Evolutionary conservation across 257 asterid species (phyloP).

Genomic region (Solanum paucissectum): DNA sequence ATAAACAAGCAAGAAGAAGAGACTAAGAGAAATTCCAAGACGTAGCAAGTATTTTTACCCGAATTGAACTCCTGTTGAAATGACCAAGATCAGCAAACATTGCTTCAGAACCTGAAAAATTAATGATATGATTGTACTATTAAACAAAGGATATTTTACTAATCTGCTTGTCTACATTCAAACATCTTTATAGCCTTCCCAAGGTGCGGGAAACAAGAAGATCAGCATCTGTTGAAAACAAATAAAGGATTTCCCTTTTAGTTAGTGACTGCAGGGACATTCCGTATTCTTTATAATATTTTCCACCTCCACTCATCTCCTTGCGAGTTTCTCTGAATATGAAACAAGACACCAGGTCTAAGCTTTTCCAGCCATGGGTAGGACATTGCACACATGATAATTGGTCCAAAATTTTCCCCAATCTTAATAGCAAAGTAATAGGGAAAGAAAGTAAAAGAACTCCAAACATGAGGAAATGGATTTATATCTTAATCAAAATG

Average conservation of each 20-base stretch:
- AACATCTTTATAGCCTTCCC: neutral
- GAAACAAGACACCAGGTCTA: neutral
- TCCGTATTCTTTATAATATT: neutral
- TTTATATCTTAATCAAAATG: neutral
- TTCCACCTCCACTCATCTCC: neutral
- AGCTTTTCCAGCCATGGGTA: neutral
- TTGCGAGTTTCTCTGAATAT: neutral
- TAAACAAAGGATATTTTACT: neutral
- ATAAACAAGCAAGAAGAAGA: neutral
- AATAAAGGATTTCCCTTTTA: neutral
- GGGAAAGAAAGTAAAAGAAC: neutral
- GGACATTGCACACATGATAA: neutral
- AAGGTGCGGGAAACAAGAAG: neutral
- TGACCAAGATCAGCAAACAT: conserved; percentile 84
- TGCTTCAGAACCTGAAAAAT: conserved; percentile 52
- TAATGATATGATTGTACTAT: neutral
- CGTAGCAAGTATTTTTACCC: conserved; percentile 14
- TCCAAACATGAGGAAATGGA: neutral
- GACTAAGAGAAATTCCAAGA: neutral
- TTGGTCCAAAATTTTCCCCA: neutral
- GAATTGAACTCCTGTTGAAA: conserved; percentile 58
- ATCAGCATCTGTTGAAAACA: neutral
- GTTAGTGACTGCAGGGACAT: neutral
- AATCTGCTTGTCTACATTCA: neutral
- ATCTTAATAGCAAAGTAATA: neutral